phyloP scores from a whole-genome alignment of 352 stramenopile species.

The Globisporangium okanoganense region DNA sequence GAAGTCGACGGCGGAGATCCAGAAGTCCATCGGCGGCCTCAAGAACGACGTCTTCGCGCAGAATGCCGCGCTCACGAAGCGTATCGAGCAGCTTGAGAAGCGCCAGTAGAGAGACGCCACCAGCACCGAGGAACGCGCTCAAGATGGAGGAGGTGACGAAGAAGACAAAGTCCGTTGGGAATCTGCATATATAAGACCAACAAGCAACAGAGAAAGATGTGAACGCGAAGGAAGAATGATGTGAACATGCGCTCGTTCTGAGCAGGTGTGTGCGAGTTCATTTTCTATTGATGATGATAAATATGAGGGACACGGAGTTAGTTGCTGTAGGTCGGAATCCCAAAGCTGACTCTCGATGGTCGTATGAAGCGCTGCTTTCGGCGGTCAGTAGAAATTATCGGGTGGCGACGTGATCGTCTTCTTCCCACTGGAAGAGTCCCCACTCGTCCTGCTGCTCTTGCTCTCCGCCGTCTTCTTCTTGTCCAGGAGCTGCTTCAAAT shows the following conservation, averaged over 20 bases:
- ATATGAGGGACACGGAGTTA: neutral
- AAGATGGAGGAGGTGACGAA: no score
- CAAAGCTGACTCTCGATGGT: neutral
- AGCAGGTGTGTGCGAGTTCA: neutral
- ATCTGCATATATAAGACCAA: slow-evolving; percentile 5
- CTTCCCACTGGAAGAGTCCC: neutral
- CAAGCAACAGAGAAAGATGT: neutral
- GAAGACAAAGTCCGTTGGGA: neutral
- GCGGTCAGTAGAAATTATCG: slow-evolving; percentile 17
- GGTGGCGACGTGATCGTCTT: slow-evolving; percentile 5
- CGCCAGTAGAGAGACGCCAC: slow-evolving; percentile 30
- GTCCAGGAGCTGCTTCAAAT: slow-evolving; percentile 41
- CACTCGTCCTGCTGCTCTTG: neutral
- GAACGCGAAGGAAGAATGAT: neutral
- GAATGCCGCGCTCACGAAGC: slow-evolving; percentile 66
- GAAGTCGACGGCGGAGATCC: slow-evolving; percentile 66
- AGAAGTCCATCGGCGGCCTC: slow-evolving; percentile 52
- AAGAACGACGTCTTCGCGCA: slow-evolving; percentile 70
- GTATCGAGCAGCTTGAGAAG: slow-evolving; percentile 74
- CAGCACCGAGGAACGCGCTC: no score
- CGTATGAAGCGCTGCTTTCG: neutral
- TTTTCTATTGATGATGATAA: slow-evolving; percentile 9
- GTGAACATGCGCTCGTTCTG: neutral
- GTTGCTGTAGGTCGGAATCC: neutral
- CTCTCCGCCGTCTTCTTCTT: slow-evolving; percentile 11